phyloP scores from a whole-genome alignment of 2,329 filamentous ascomycete genomes.

The Paecilomyces sp. region DNA sequence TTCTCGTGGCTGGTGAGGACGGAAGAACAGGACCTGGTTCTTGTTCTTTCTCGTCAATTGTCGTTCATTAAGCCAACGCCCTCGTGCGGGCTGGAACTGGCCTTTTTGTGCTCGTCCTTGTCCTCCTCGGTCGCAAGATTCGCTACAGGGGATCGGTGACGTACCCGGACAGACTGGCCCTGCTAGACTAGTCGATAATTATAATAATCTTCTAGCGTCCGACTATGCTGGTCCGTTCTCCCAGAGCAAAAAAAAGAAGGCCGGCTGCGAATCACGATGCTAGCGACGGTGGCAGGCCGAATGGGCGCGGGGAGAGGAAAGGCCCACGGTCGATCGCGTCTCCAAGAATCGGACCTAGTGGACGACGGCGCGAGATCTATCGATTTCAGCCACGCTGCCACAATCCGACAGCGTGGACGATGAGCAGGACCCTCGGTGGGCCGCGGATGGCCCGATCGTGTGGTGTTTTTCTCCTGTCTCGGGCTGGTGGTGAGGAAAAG shows the following conservation, averaged over 20 bases:
- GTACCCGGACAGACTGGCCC: neutral
- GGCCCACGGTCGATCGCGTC: neutral
- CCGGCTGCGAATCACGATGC: neutral
- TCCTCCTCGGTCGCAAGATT: neutral
- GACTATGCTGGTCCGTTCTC: neutral
- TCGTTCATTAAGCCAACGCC: neutral
- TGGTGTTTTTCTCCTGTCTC: neutral
- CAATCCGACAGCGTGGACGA: neutral
- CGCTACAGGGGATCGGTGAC: neutral
- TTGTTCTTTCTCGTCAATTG: neutral
- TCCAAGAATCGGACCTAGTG: neutral
- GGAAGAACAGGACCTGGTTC: neutral
- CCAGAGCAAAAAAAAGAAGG: neutral
- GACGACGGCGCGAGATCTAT: conserved; percentile 1
- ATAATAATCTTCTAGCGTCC: neutral
- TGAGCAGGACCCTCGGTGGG: neutral
- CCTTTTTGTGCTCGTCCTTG: neutral
- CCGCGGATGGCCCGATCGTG: neutral
- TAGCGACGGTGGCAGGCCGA: neutral
- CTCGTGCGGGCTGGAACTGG: neutral
- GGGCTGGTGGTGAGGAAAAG: neutral
- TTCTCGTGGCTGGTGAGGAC: neutral
- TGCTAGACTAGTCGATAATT: neutral
- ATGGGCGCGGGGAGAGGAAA: neutral
- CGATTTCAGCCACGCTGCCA: neutral